These are phyloP conservation scores for Phytophthora litchii DNA, from an alignment of 352 stramenopile species.

Conservation along the genomic window DNA sequence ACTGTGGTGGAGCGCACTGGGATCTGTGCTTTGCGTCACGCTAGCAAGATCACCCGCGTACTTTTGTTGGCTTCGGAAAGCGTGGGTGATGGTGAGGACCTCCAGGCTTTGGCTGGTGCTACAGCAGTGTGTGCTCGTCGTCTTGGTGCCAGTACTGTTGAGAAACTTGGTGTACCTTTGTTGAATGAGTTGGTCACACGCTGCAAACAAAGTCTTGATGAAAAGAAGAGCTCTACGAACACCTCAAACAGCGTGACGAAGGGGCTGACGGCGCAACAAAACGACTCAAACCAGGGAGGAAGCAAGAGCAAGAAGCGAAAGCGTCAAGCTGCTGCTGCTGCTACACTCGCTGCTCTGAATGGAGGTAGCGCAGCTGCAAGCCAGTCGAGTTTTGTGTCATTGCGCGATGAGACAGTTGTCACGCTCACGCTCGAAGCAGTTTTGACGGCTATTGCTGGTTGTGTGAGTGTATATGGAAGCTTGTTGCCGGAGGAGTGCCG, in stretches of 20 bases:
- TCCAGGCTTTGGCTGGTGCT: constrained; percentile 51
- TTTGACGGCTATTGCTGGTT: constrained; percentile 57
- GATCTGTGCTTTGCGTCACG: constrained; percentile 69
- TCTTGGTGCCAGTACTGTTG: constrained; percentile 71
- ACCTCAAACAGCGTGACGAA: constrained; percentile 20
- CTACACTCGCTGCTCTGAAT: constrained; percentile 44
- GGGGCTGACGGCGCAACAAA: constrained; percentile 21
- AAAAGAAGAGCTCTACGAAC: constrained; percentile 16
- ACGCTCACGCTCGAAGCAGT: constrained; percentile 54
- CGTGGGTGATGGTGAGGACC: constrained; percentile 35
- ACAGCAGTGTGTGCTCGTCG: constrained; percentile 57
- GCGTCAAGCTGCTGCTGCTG: constrained; percentile 63
- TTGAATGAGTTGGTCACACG: constrained; percentile 63
- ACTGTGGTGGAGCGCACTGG: constrained; percentile 50
- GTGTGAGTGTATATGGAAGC: constrained; percentile 64
- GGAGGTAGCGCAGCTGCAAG: constrained; percentile 15
- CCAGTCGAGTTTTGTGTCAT: constrained; percentile 56
- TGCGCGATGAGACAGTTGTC: constrained; percentile 50
- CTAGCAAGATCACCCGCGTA: constrained; percentile 67
- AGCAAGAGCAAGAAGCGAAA: constrained; percentile 88
- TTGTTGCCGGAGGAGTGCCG: constrained; percentile 55
- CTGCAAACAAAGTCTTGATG: constrained; percentile 58
- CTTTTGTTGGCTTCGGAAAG: constrained; percentile 65
- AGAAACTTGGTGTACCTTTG: constrained; percentile 72
- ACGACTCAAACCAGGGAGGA: constrained; percentile 24